A percentile compares a stretch with the other conserved stretches of the same genome.
These are phyloP conservation scores for Cryptosporidium sp. DNA, from an alignment of 169 alveolate species.

Conservation along the genomic window DNA sequence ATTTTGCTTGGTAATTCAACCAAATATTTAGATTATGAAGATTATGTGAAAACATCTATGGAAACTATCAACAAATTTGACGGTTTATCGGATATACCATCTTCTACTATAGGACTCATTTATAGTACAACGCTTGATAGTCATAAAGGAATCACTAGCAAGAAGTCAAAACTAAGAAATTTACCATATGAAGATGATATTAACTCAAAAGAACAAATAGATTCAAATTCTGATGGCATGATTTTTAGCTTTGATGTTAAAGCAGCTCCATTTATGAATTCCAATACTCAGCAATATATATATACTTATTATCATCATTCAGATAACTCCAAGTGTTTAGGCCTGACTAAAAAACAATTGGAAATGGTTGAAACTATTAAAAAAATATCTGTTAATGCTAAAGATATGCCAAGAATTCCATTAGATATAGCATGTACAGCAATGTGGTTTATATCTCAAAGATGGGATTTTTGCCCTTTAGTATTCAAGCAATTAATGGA, in stretches of 20 bases:
- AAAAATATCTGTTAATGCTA: conserved; percentile 14
- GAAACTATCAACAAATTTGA: conserved; percentile 42
- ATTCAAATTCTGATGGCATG: background rate
- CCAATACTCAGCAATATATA: conserved; percentile 40
- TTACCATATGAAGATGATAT: background rate
- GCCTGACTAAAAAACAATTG: conserved; percentile 32
- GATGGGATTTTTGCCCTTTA: conserved; percentile 55
- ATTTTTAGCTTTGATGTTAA: conserved; percentile 53
- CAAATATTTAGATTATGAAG: conserved; percentile 27
- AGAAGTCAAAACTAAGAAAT: background rate
- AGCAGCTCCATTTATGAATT: conserved; percentile 74
- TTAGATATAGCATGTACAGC: conserved; percentile 63
- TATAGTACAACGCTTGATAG: conserved; percentile 31
- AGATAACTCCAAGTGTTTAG: conserved; percentile 59
- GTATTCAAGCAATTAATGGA: conserved; percentile 32
- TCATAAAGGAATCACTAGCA: conserved; percentile 39
- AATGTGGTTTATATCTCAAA: conserved; percentile 72
- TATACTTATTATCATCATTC: conserved; percentile 43
- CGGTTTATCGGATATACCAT: background rate
- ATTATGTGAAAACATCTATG: conserved; percentile 46
- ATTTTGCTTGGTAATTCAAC: conserved; percentile 19
- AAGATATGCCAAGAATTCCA: conserved; percentile 33
- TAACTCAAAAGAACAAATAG: background rate
- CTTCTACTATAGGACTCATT: conserved; percentile 5
- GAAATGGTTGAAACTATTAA: conserved; percentile 44